Base-by-base conservation (phyloP, 495 filamentous ascomycete genomes). In the Wilcoxina mikolae region DNA sequence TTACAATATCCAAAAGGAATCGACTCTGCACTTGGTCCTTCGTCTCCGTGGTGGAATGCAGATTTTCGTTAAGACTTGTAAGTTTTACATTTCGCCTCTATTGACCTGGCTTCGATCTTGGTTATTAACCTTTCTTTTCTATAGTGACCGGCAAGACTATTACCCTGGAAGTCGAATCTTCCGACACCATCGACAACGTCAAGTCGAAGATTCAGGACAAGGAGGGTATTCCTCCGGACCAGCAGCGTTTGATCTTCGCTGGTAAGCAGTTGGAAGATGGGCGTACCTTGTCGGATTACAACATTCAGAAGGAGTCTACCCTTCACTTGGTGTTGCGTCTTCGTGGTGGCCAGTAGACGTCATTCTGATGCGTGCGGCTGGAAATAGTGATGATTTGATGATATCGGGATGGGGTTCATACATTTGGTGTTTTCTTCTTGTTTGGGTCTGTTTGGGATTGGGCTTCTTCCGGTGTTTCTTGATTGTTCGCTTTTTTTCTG, bases 121-220 rank as follows among this genome's bases (percentile, higher is more conserved):
- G 35, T 18, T 39, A 39, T 85, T 95, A 96, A 79, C 96, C 91
- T 43, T 82, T 84, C n/a, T n/a, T n/a, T n/a, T n/a, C n/a, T n/a
- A 68, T 82, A 87, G 88, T 98, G 59, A 96, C 93, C 84, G 91
- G 91, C n/a, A 99, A 96, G 83, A 99, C 91, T 69, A 96, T 96
- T 82, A 99, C 91, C 85, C 93, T 99, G 67, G 91, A 99, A 88
- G 93, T 96, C 74, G 91, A 96, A 83, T 95, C 90, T 56, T 87
- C 81, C 66, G 93, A 99, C 75, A 96, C 90, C 68, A 96, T 99
- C 73, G 93, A 96, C 80, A 96, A 95, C 85, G 91, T 98, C 76
- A 98, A 98, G 80, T 84, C 85, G 74, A 65, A 86, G 74, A 86
- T 86, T 63, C 82, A 60, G 64, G 59, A 85, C 56, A 85, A 85